These are phyloP conservation scores for Fomitopsis betulina DNA, from an alignment of 1,284 basidiomycete species.

Conservation along the genomic window DNA sequence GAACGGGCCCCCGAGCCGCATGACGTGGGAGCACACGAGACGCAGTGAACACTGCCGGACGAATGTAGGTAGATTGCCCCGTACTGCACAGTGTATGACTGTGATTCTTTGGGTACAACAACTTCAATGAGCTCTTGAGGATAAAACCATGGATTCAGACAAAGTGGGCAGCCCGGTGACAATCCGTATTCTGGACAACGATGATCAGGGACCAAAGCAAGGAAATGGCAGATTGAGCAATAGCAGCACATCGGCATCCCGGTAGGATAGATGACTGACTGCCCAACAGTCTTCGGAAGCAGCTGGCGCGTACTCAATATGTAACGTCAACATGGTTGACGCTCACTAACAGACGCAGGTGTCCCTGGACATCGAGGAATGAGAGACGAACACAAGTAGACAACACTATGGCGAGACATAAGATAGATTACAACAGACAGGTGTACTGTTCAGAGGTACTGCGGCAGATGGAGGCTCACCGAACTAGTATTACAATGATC, in stretches of 20 bases:
- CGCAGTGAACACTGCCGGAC: no score
- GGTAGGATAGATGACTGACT: neutral
- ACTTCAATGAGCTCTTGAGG: no score
- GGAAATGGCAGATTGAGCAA: no score
- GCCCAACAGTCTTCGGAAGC: neutral
- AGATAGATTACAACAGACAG: neutral
- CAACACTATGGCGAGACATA: neutral
- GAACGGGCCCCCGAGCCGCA: neutral
- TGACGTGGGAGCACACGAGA: no score
- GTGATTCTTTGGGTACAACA: no score
- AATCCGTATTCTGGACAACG: no score
- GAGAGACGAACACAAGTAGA: neutral
- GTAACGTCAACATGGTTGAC: neutral
- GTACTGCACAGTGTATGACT: no score
- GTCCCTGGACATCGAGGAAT: neutral
- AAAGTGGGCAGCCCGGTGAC: no score
- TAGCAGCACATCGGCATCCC: neutral
- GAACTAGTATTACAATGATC: neutral
- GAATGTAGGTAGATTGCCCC: no score
- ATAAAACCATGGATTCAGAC: no score
- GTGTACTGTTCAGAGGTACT: neutral
- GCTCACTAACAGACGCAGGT: neutral
- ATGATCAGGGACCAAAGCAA: no score
- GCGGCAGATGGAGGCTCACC: neutral
- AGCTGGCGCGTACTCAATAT: neutral